Evolutionary conservation across 2,329 filamentous ascomycete genomes (phyloP), one percentile per base, ranked within the genome.

Genomic region (Blastomyces percursus): DNA sequence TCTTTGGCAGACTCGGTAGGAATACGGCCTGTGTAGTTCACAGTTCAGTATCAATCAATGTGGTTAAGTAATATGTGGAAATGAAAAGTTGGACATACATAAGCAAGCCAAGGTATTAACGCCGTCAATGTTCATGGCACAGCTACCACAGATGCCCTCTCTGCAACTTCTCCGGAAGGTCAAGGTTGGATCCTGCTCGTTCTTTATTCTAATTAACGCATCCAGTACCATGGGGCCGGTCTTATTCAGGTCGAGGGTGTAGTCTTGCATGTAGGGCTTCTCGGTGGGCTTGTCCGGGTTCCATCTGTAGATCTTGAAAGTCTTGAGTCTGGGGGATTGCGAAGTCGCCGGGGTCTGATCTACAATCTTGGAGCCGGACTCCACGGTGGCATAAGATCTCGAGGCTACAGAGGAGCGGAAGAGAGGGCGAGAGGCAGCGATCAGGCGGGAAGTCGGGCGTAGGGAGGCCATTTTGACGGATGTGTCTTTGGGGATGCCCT

Each of bases 41-140:
- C 60, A 63, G 30, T 12, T 12, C 40, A 54, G 51, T 30, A 32
- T 54, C 14, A 19, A 9, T 19, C 30, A 8, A 14, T 6, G 48
- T 30, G 7, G 32, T 35, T 35, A 35, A 19, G 50, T 40, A 40
- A 16, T 9, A 24, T 19, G 3, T 35, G 21, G 2, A 44, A n/a
- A 55, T 7, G 6, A 11, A 54, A 6, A 38, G 32, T 32, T 6
- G 19, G 24, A 86, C 89, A 71, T 90, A 96, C 94, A 99, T 75
- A 99, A 81, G 80, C 94, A 99, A 69, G 94, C 94, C 72, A 99
- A 80, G 63, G 94, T 99, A 82, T 99, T 99, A 73, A 95, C 89
- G 76, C 94, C 94, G 77, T 97, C 95, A 76, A 99, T 97, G 83
- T 99, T 99, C 94, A 99, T 99, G 69, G 94, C 94, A 76, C 94